These are phyloP conservation scores for Adansonia rubrostipa DNA, from an alignment of 441 rosid genomes.

Conservation along the genomic window DNA sequence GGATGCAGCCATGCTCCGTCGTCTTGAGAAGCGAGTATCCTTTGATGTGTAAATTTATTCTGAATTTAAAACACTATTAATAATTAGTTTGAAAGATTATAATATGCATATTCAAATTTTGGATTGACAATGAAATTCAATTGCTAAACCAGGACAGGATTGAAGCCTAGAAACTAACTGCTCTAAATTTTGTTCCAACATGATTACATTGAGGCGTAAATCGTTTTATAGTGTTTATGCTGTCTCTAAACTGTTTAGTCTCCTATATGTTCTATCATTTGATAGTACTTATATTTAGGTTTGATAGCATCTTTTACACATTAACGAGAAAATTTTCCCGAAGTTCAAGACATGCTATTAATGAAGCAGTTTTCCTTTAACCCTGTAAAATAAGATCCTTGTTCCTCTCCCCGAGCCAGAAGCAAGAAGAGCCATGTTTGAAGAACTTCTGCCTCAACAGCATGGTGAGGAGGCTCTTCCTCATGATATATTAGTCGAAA, in stretches of 20 bases:
- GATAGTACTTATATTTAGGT: not conserved
- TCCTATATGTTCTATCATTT: not conserved
- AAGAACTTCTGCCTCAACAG: slow-evolving; percentile 68
- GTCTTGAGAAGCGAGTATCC: slow-evolving; percentile 98
- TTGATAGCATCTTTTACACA: slow-evolving; percentile 8
- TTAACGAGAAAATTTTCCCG: slow-evolving; percentile 13
- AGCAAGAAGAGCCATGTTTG: slow-evolving; percentile 61
- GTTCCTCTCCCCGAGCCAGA: slow-evolving; percentile 53
- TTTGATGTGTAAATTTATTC: slow-evolving; percentile 23
- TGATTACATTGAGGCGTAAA: not conserved
- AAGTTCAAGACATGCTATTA: slow-evolving; percentile 17
- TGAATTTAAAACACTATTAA: slow-evolving; percentile 12
- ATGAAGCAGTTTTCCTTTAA: slow-evolving; percentile 35
- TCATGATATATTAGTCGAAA: slow-evolving; percentile 71
- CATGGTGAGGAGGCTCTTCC: slow-evolving; percentile 70
- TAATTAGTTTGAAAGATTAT: not conserved
- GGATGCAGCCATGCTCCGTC: slow-evolving; percentile 96
- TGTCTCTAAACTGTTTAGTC: not conserved
- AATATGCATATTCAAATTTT: not conserved
- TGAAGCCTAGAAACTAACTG: not conserved
- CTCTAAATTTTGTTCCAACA: not conserved
- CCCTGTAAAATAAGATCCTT: slow-evolving; percentile 61
- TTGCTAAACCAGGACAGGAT: not conserved
- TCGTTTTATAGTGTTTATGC: not conserved
- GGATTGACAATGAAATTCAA: not conserved